These are phyloP conservation scores for Saccharomycopsis hybrid DNA, from an alignment of 1,139 yeast species.

Conservation along the genomic window DNA sequence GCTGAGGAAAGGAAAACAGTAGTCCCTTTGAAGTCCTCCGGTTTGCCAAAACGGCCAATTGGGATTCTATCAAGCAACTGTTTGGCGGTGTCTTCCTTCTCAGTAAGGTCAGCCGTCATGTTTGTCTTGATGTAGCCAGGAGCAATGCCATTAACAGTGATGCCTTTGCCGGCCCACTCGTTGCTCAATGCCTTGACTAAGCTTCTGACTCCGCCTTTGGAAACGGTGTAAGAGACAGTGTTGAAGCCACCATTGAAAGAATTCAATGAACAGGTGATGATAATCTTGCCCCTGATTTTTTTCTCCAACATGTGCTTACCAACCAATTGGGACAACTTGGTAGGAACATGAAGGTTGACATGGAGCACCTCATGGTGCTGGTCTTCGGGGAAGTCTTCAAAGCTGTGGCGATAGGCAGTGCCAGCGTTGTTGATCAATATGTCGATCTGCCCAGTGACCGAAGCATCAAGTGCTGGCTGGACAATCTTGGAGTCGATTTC, in stretches of 20 bases:
- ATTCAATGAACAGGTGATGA: conserved; percentile 53
- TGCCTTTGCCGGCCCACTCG: conserved; percentile 47
- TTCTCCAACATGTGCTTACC: conserved; percentile 40
- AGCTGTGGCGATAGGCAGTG: conserved; percentile 32
- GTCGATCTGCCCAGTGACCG: conserved; percentile 35
- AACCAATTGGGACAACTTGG: conserved; percentile 39
- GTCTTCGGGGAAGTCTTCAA: conserved; percentile 35
- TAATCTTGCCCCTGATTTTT: conserved; percentile 54
- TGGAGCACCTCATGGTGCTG: conserved; percentile 41
- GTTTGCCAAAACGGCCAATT: conserved; percentile 43
- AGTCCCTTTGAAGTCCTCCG: conserved; percentile 52
- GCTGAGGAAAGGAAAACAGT: conserved; percentile 42
- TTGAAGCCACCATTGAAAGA: conserved; percentile 39
- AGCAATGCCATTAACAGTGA: conserved; percentile 47
- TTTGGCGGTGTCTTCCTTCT: conserved; percentile 30
- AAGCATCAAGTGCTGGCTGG: conserved; percentile 24
- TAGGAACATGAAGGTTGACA: conserved; percentile 43
- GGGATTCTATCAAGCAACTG: conserved; percentile 42
- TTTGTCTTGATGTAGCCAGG: conserved; percentile 54
- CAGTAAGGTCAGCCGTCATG: conserved; percentile 37
- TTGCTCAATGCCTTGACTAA: conserved; percentile 46
- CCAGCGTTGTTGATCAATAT: conserved; percentile 55
- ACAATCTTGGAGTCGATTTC: conserved; percentile 22
- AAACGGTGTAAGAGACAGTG: conserved; percentile 44
- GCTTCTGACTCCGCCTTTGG: conserved; percentile 46